These are phyloP conservation scores for Penicillium waksmanii DNA, from an alignment of 495 filamentous ascomycete species.

Conservation along the genomic window DNA sequence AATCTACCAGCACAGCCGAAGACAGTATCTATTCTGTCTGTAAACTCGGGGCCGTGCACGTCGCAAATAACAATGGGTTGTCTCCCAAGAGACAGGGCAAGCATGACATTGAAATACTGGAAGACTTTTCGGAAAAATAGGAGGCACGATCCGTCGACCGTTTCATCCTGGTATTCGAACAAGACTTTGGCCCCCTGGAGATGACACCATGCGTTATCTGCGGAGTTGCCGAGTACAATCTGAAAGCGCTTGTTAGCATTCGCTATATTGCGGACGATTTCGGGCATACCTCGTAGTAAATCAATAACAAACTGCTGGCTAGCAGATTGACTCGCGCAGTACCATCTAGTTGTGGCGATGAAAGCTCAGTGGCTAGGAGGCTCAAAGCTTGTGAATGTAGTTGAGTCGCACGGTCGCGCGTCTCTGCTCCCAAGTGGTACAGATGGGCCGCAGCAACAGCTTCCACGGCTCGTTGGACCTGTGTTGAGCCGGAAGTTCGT, in stretches of 20 bases:
- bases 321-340: conserved; percentile 7
- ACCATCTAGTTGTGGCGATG: conserved; percentile 3
- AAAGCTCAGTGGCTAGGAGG: conserved; percentile 11
- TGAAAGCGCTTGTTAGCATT: neutral
- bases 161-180: conserved; percentile 9
- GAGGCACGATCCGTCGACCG: neutral
- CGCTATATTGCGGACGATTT: neutral
- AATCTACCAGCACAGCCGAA: conserved; percentile 14
- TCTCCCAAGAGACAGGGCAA: conserved; percentile 13
- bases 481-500: neutral
- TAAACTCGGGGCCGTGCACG: neutral
- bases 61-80: conserved; percentile 5
- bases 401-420: conserved; percentile 3
- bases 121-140: conserved; percentile 16
- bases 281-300: conserved; percentile 19
- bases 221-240: conserved; percentile 19
- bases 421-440: conserved; percentile 13
- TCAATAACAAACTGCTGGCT: conserved; percentile 15
- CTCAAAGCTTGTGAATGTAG: conserved; percentile 14
- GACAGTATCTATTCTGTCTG: conserved; percentile 10
- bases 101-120: conserved; percentile 22
- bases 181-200: conserved; percentile 13
- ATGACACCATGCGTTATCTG: conserved; percentile 19
- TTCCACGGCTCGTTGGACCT: conserved; percentile 16
- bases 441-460: conserved; percentile 19